A percentile compares a stretch with the other conserved stretches of the same genome.
These are phyloP conservation scores for Strobilomyces confusus DNA, from an alignment of 768 basidiomycete species.

Conservation along the genomic window DNA sequence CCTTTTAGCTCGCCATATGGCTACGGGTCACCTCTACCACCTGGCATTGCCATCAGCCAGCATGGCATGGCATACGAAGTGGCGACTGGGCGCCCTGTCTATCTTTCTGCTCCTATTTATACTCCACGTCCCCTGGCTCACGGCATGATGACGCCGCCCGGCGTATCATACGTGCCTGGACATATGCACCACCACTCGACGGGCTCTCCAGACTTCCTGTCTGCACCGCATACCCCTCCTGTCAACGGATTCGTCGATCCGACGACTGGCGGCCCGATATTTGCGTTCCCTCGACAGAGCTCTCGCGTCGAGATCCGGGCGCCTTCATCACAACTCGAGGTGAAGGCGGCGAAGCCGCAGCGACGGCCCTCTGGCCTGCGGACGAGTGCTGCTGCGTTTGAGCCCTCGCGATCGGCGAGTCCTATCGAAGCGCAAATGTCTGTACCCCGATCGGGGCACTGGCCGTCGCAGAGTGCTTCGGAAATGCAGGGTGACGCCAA, in stretches of 20 bases:
- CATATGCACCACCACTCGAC: constrained; percentile 61
- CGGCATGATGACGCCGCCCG: constrained; percentile 46
- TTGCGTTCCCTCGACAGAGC: constrained; percentile 68
- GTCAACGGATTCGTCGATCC: constrained; percentile 64
- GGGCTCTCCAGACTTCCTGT: constrained; percentile 60
- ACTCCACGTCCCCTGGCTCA: constrained; percentile 65
- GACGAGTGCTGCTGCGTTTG: constrained; percentile 48
- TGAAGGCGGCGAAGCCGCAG: constrained; percentile 21
- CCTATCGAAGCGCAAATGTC: constrained; percentile 13
- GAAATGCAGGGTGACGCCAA: constrained; percentile 17
- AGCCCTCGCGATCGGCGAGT: constrained; percentile 37
- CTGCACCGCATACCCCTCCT: constrained; percentile 57
- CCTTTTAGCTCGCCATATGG: constrained; percentile 66
- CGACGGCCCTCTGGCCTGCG: constrained; percentile 42
- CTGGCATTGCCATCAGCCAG: constrained; percentile 68
- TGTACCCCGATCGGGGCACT: constrained; percentile 12
- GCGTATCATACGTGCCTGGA: constrained; percentile 51
- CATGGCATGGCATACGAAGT: constrained; percentile 81
- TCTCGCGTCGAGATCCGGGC: constrained; percentile 74
- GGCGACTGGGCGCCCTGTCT: constrained; percentile 77
- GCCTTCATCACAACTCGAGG: constrained; percentile 35
- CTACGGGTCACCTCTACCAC: constrained; percentile 54
- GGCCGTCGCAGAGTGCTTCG: constrained; percentile 3
- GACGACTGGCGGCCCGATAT: constrained; percentile 62
- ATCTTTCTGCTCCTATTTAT: constrained; percentile 63